phyloP scores from a whole-genome alignment of 2,329 filamentous ascomycete species.

The Ophiobolus disseminans region DNA sequence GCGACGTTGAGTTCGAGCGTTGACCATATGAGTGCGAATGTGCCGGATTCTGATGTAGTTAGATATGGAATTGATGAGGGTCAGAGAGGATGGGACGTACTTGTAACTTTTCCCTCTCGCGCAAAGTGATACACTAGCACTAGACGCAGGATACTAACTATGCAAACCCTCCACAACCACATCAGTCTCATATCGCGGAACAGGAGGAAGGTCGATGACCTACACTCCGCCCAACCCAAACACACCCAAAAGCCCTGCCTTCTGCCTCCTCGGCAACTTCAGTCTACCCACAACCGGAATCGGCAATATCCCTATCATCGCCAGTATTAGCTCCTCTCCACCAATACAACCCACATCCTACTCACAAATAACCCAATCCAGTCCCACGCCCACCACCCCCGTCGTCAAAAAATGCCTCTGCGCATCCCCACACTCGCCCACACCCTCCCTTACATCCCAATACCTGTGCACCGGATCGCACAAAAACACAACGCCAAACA shows the following conservation, averaged over 20 bases:
- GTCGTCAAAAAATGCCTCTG: constrained; percentile 34
- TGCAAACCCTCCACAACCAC: constrained; percentile 33
- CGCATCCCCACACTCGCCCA: constrained; percentile 33
- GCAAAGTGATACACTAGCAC: constrained; percentile 30
- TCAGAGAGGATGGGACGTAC: constrained; percentile 18
- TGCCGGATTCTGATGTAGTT: constrained; percentile 41
- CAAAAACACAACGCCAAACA: constrained; percentile 38
- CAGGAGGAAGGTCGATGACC: constrained; percentile 9
- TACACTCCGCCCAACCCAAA: constrained; percentile 50
- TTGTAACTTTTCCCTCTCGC: constrained; percentile 25
- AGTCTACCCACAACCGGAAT: constrained; percentile 39
- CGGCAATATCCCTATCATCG: constrained; percentile 40
- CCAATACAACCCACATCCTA: too few species aligned
- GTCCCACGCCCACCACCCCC: constrained; percentile 34
- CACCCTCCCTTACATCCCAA: constrained; percentile 26
- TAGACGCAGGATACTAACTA: constrained; percentile 39
- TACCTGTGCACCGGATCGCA: constrained; percentile 36
- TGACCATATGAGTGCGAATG: constrained; percentile 51
- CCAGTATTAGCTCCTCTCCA: too few species aligned
- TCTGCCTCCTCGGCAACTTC: constrained; percentile 42
- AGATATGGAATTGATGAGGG: not conserved
- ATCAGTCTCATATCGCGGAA: not conserved
- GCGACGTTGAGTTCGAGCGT: constrained; percentile 53
- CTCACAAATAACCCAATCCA: constrained; percentile 43
- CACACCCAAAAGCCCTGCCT: constrained; percentile 37